Evolutionary conservation across 139 green algal species (phyloP).

Genomic region (Ulvella scutata): DNA sequence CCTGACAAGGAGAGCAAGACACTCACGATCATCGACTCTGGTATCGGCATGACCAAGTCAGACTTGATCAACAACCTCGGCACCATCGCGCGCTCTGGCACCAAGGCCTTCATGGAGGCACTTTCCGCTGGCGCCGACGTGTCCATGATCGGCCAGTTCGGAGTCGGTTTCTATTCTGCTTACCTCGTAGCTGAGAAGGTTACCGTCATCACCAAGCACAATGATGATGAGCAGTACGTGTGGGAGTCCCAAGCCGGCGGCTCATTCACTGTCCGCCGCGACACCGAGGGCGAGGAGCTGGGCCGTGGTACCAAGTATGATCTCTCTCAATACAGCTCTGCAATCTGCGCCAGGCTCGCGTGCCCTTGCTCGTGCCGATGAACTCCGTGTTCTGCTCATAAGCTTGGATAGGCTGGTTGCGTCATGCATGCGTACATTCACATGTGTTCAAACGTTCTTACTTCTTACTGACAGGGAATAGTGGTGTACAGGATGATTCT

Average conservation of each 20-base stretch:
- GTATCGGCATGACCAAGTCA: constrained; percentile 95
- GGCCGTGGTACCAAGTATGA: constrained; percentile 88
- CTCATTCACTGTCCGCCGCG: constrained; percentile 93
- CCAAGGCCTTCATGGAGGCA: constrained; percentile 99
- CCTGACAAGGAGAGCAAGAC: constrained; percentile 96
- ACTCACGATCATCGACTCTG: constrained; percentile 86
- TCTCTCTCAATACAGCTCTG: no score
- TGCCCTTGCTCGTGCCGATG: no score
- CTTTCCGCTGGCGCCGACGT: constrained; percentile 95
- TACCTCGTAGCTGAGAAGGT: constrained; percentile 96
- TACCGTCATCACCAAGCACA: constrained; percentile 91
- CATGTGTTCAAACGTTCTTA: not conserved
- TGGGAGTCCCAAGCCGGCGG: constrained; percentile 97
- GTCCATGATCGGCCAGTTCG: constrained; percentile 99
- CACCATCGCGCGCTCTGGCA: constrained; percentile 96
- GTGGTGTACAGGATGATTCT: constrained; percentile 27
- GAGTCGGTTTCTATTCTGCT: constrained; percentile 98
- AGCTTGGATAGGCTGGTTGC: not conserved
- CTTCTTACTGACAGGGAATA: no score
- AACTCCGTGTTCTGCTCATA: no score
- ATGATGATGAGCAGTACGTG: constrained; percentile 97
- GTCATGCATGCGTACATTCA: not conserved
- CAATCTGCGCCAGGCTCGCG: no score
- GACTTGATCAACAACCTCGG: constrained; percentile 99
- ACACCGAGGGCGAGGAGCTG: constrained; percentile 64